These are phyloP conservation scores for Pythium dissimile DNA, from an alignment of 352 stramenopile genomes.

Conservation along the genomic window DNA sequence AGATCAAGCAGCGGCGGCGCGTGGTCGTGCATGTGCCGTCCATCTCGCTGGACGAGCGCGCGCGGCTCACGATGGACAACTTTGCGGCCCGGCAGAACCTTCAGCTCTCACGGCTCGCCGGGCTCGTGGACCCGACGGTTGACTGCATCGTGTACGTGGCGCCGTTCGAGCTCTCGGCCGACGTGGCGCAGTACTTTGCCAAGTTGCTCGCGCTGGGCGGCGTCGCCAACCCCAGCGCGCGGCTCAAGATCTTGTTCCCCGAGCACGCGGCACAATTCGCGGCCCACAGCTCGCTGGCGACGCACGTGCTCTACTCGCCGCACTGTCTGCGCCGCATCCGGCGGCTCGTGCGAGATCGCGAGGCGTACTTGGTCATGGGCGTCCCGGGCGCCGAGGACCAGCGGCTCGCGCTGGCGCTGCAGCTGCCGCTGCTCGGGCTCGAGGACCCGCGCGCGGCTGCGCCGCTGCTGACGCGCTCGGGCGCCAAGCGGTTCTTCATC, in stretches of 20 bases:
- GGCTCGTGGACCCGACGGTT: conserved; percentile 64
- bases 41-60: conserved; percentile 66
- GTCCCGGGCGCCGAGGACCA: conserved; percentile 78
- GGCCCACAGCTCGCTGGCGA: conserved; percentile 75
- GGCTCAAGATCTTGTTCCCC: conserved; percentile 81
- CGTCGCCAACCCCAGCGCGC: conserved; percentile 44
- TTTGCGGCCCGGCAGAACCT: conserved; percentile 80
- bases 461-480: conserved; percentile 71
- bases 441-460: conserved; percentile 35
- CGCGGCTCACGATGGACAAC: conserved; percentile 60
- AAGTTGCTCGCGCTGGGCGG: conserved; percentile 84
- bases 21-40: conserved; percentile 84
- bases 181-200: conserved; percentile 79
- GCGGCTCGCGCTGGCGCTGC: conserved; percentile 66
- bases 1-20: conserved; percentile 43
- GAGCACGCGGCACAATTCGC: conserved; percentile 82
- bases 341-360: conserved; percentile 46
- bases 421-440: conserved; percentile 74
- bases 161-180: conserved; percentile 70
- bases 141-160: conserved; percentile 86
- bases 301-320: conserved; percentile 81
- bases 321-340: conserved; percentile 70
- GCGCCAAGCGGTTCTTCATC: conserved; percentile 77
- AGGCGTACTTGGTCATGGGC: conserved; percentile 78
- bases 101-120: conserved; percentile 73